A percentile compares a stretch with the other conserved stretches of the same genome.
Evolutionary conservation across 352 stramenopile genomes (phyloP).

Genomic region (Elongisporangium anandrum): DNA sequence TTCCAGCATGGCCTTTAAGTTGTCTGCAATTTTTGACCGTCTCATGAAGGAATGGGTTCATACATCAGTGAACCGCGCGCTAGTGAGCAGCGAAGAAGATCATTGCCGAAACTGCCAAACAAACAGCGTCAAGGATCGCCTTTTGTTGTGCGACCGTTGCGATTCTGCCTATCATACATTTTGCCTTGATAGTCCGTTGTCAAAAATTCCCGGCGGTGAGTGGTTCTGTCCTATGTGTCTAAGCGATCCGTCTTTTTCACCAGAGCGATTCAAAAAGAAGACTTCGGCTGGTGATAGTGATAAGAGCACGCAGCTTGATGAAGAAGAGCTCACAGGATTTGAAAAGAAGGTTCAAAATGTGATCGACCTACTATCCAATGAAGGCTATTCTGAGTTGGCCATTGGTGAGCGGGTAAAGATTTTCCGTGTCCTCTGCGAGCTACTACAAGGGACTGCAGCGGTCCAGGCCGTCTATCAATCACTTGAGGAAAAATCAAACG

Average conservation of each 20-base stretch:
- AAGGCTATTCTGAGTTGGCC: slow-evolving; percentile 57
- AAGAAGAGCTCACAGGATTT: slow-evolving; percentile 51
- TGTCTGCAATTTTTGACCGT: slow-evolving; percentile 72
- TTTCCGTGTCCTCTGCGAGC: slow-evolving; percentile 57
- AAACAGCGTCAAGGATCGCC: slow-evolving; percentile 53
- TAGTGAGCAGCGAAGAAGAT: slow-evolving; percentile 72
- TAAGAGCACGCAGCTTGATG: slow-evolving; percentile 12
- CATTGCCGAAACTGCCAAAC: slow-evolving; percentile 73
- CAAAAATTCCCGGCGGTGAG: slow-evolving; percentile 51
- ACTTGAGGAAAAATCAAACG: slow-evolving; percentile 60
- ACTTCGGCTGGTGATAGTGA: slow-evolving; percentile 10
- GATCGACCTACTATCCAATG: slow-evolving; percentile 64
- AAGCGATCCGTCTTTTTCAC: slow-evolving; percentile 43
- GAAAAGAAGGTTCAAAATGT: slow-evolving; percentile 53
- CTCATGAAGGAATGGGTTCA: slow-evolving; percentile 83
- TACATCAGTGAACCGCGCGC: slow-evolving; percentile 36
- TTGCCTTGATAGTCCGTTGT: slow-evolving; percentile 57
- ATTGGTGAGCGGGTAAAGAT: slow-evolving; percentile 53
- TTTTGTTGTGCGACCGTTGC: slow-evolving; percentile 78
- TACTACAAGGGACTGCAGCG: slow-evolving; percentile 42
- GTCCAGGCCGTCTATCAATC: slow-evolving; percentile 64
- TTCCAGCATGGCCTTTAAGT: slow-evolving; percentile 64
- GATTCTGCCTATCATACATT: slow-evolving; percentile 84
- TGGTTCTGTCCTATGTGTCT: slow-evolving; percentile 77
- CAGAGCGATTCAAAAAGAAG: slow-evolving; percentile 52